These are phyloP conservation scores for Dendryphion nanum DNA, from an alignment of 2,329 filamentous ascomycete genomes.

Conservation along the genomic window DNA sequence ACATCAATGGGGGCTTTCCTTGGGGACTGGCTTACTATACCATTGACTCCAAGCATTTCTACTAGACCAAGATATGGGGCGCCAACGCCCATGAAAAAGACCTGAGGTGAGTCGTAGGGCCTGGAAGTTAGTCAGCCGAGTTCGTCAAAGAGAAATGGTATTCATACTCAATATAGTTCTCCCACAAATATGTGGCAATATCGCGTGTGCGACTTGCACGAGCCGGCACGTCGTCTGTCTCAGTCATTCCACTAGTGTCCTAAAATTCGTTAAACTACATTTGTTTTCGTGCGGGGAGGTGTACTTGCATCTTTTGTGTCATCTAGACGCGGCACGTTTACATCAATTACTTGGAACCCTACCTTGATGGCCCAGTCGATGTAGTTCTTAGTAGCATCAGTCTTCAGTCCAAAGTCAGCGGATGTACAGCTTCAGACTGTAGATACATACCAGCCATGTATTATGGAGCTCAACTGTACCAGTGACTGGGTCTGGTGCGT, in stretches of 20 bases:
- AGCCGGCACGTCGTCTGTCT: no score
- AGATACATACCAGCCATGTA: conserved; percentile 72
- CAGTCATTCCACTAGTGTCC: conserved; percentile 34
- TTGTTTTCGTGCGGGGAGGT: no score
- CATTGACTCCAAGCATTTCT: conserved; percentile 73
- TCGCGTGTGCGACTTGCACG: conserved; percentile 67
- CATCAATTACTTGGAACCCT: conserved; percentile 81
- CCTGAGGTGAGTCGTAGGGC: conserved; percentile 64
- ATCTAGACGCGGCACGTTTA: conserved; percentile 82
- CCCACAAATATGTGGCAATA: conserved; percentile 86
- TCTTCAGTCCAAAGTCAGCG: conserved; percentile 56
- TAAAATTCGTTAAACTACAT: conserved; percentile 6
- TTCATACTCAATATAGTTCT: conserved; percentile 82
- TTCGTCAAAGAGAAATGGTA: neutral
- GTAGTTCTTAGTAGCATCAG: conserved; percentile 77
- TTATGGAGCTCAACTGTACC: conserved; percentile 79
- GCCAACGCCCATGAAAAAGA: conserved; percentile 88
- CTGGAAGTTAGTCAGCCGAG: conserved; percentile 15
- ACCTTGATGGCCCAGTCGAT: conserved; percentile 79
- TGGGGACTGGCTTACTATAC: no score
- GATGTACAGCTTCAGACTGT: conserved; percentile 27
- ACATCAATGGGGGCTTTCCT: no score
- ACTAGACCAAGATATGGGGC: conserved; percentile 83
- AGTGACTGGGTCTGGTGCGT: conserved; percentile 51
- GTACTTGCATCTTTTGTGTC: conserved; percentile 59